These are phyloP conservation scores for Aureobasidium sp. DNA, from an alignment of 2,329 filamentous ascomycete species.

Conservation along the genomic window DNA sequence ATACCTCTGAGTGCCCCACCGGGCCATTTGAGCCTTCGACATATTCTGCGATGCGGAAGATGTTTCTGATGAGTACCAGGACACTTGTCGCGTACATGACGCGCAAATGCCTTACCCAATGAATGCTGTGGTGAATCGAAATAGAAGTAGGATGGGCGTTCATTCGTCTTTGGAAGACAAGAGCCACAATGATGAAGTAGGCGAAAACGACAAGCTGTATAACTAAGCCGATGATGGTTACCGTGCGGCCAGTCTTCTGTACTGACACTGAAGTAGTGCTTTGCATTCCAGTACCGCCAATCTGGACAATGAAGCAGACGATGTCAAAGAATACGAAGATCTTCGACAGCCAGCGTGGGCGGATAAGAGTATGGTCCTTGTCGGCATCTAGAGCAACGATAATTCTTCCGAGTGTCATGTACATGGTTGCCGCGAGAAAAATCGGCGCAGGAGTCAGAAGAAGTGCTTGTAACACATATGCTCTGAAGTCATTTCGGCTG, in stretches of 20 bases:
- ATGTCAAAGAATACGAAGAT: slow-evolving; percentile 51
- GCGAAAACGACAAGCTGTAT: slow-evolving; percentile 4
- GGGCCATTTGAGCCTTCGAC: slow-evolving; percentile 13
- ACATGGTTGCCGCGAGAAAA: slow-evolving; percentile 41
- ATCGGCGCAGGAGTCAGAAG: slow-evolving; percentile 39
- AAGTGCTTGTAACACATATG: slow-evolving; percentile 37
- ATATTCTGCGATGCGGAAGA: slow-evolving; percentile 16
- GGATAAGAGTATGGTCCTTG: slow-evolving; percentile 35
- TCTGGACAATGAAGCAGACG: slow-evolving; percentile 46
- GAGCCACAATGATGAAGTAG: slow-evolving; percentile 1
- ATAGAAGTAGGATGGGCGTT: background rate
- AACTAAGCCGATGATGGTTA: background rate
- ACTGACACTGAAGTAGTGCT: background rate
- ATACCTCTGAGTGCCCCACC: slow-evolving; percentile 5
- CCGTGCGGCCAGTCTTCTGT: slow-evolving; percentile 1
- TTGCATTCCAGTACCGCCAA: slow-evolving; percentile 29
- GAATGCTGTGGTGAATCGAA: background rate
- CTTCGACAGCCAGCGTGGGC: slow-evolving; percentile 43
- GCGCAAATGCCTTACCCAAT: slow-evolving; percentile 6
- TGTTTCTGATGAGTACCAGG: slow-evolving; percentile 14
- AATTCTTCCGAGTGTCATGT: slow-evolving; percentile 40
- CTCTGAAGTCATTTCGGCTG: slow-evolving; percentile 30
- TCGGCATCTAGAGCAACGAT: slow-evolving; percentile 23
- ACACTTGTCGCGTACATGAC: slow-evolving; percentile 12
- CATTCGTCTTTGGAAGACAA: background rate